A percentile compares a stretch with the other conserved stretches of the same genome.
phyloP scores from a whole-genome alignment of 129 eudicot genomes.

The Artemisia argyi region DNA sequence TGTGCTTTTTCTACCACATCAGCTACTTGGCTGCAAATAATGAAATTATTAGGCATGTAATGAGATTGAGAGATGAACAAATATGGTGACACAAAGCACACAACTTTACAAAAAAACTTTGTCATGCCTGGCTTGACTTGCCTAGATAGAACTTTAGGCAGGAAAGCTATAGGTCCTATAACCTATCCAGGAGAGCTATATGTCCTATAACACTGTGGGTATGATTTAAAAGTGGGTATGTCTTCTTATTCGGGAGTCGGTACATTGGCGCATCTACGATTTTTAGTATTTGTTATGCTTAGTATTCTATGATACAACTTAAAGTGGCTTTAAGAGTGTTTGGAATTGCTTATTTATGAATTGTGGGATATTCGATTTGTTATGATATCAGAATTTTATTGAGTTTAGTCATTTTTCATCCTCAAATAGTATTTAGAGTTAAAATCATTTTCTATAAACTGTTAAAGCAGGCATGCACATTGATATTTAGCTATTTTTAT shows the following conservation, averaged over 20 bases:
- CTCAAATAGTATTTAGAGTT: not conserved
- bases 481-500: not conserved
- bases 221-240: too few species aligned
- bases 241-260: too few species aligned
- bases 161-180: too few species aligned
- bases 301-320: too few species aligned
- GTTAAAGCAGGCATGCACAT: not conserved
- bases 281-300: too few species aligned
- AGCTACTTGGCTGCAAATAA: conserved; percentile 29
- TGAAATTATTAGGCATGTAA: not conserved
- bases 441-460: not conserved
- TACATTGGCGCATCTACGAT: too few species aligned
- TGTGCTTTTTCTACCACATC: conserved; percentile 18
- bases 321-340: too few species aligned
- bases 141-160: too few species aligned
- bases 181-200: too few species aligned
- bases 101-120: not conserved
- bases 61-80: not conserved
- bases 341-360: not conserved
- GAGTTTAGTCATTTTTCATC: not conserved
- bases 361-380: not conserved
- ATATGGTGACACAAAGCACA: not conserved
- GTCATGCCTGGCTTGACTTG: not conserved
- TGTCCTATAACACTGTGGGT: too few species aligned
- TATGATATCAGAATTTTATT: not conserved